Evolutionary conservation across 257 asterid genomes (phyloP), one percentile per base, ranked within the genome.

Genomic region (Sherardia arvensis): DNA sequence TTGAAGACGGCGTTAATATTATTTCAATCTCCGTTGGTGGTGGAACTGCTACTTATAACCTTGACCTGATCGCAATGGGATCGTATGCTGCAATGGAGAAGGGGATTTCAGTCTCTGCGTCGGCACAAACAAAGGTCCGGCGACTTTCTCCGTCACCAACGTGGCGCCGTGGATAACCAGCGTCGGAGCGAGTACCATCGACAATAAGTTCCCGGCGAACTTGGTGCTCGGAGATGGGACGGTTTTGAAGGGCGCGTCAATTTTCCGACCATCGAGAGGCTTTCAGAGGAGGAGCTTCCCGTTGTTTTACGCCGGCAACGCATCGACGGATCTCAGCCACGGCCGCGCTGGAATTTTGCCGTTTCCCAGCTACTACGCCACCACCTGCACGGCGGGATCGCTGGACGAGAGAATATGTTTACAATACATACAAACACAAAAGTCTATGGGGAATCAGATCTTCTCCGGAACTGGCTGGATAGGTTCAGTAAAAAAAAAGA

Each of bases 111-210:
- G 81, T 90, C 20, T 84, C 95, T 0, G 95, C 95, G 3, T 85
- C 97, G 1, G 96, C 96, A 95, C 96, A 0, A 90, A 90, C 18
- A 91, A 85, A 0, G 97, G 97, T 1, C 96, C 96, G 0, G 48
- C 65, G n/a, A 58, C 66, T 59, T 75, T 71, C 84, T 80, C 89
- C 0, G 96, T 87, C 15, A 87, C 91, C 3, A 90, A 90, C 54
- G 83, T 82, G 5, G 85, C 96, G 3, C 95, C 96, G 1, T 90
- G 97, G 96, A 80, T 91, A 47, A 87, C 91, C 0, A 87, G 87
- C 1, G 87, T 91, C 5, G 98, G 98, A 1, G 98, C 98, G 0
- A 75, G 98, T 75, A 91, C 98, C 0, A 88, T 91, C 0, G 98
- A 91, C 51, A 58, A 96, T 96, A 0, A 75, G 98, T 88, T 91